Evolutionary conservation across 2,329 filamentous ascomycete species (phyloP), one percentile per base, ranked within the genome.

Genomic region (Sporothrix pallida): DNA sequence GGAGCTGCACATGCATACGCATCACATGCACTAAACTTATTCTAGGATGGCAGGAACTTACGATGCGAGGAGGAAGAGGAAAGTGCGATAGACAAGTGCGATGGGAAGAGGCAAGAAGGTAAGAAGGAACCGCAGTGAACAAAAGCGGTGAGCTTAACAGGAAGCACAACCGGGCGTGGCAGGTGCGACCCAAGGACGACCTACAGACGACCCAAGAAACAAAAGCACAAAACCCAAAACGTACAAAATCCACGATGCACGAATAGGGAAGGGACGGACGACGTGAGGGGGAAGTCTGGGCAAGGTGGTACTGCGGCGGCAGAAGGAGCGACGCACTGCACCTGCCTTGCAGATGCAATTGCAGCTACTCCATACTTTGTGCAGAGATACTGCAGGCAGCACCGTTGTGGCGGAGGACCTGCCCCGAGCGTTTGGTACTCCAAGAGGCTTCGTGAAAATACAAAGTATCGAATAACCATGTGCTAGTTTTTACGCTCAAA

Each of bases 131-230:
- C 31, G 31, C 7, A 37, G 31, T 37, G 31, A 42, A 26, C 62
- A 67, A 48, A 10, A 68, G 63, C 63, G 63, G 63, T 68, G 63
- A 50, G 63, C 63, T 68, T 68, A 50, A 50, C 63, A 68, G 23
- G 44, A 50, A 68, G 60, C 52, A 58, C 23, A 15, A 5, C 62
- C 8, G 37, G 26, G 65, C 15, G 15, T 52, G 23, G 65, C 46
- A 68, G 31, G 46, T 52, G 48, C 65, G 46, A 52, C 65, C 58
- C 65, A 48, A 31, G 20, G 3, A 10, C 56, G 10, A 23, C 7
- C 23, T 20, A 17, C 12, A 31, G 26, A 20, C 23, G 50, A 44
- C 31, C 26, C 50, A 46, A 37, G 26, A 67, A 67, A 46, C 31
- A 37, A 37, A 37, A 37, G 7, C 31, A 37, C 31, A 37, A 37